These are phyloP conservation scores for Pseudogymnoascus sp. DNA, from an alignment of 2,329 filamentous ascomycete genomes.

Conservation along the genomic window DNA sequence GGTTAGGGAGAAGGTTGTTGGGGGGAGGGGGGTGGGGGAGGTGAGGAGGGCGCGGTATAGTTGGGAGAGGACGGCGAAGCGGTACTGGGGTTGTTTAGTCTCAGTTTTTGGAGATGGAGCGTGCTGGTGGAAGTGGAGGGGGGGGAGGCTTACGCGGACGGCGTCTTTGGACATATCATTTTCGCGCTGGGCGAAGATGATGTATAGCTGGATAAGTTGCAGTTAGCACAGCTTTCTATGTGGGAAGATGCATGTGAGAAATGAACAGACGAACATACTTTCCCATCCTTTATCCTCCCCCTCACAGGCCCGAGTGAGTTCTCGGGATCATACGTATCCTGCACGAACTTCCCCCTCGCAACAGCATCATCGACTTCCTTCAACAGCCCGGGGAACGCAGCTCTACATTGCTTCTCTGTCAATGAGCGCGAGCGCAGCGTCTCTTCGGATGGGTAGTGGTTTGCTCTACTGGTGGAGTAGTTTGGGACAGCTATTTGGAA, in stretches of 20 bases:
- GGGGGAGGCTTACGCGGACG: slow-evolving; percentile 31
- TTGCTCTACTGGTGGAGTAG: neutral
- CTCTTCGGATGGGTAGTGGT: neutral
- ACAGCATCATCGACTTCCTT: slow-evolving; percentile 42
- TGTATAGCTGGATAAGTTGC: slow-evolving; percentile 34
- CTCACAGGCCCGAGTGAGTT: slow-evolving; percentile 37
- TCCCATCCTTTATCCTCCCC: slow-evolving; percentile 38
- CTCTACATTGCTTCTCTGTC: slow-evolving; percentile 38
- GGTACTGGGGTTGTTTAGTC: slow-evolving; percentile 32
- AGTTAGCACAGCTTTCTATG: neutral
- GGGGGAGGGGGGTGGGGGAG: slow-evolving; percentile 41
- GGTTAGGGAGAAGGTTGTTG: slow-evolving; percentile 48
- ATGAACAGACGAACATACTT: slow-evolving; percentile 27
- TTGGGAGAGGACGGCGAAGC: slow-evolving; percentile 47
- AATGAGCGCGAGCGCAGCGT: slow-evolving; percentile 24
- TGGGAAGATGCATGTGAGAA: neutral
- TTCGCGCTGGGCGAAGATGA: slow-evolving; percentile 38
- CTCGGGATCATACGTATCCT: slow-evolving; percentile 32
- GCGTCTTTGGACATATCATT: slow-evolving; percentile 37
- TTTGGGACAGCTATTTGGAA: neutral
- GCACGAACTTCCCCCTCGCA: slow-evolving; percentile 39
- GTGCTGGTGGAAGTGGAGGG: neutral
- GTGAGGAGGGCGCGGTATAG: slow-evolving; percentile 48
- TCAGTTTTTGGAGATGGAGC: slow-evolving; percentile 19
- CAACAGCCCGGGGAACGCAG: slow-evolving; percentile 42